These are phyloP conservation scores for Hippophae gyantsensis DNA, from an alignment of 306 rosid species.

Conservation along the genomic window DNA sequence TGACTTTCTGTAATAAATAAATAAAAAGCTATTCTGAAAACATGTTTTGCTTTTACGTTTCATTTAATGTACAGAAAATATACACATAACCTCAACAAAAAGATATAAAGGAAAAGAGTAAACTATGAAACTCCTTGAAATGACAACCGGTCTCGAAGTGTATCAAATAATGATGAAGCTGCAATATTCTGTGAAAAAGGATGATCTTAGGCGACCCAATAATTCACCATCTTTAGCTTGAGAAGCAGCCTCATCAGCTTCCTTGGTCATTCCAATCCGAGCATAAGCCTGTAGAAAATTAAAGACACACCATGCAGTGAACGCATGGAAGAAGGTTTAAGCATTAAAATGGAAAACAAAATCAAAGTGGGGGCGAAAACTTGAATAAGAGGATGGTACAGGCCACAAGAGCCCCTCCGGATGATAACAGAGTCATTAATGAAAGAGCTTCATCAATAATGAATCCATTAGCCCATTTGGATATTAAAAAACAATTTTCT, in stretches of 20 bases:
- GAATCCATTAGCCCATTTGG: too few relatives aligned
- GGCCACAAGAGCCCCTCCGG: too few relatives aligned
- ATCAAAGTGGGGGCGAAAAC: too few relatives aligned
- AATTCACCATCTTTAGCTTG: slow-evolving; percentile 93
- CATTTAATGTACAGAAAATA: slow-evolving; percentile 29
- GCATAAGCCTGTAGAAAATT: slow-evolving; percentile 65
- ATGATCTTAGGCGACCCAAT: slow-evolving; percentile 76
- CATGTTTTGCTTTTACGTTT: too few relatives aligned
- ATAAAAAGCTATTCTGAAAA: too few relatives aligned
- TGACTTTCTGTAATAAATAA: too few relatives aligned
- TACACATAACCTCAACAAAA: slow-evolving; percentile 15
- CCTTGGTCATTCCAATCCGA: slow-evolving; percentile 93
- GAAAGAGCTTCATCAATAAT: too few relatives aligned
- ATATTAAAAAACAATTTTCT: too few relatives aligned
- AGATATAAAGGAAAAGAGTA: background rate
- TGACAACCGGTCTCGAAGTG: slow-evolving; percentile 73
- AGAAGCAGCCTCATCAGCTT: slow-evolving; percentile 96
- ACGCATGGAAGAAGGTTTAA: background rate
- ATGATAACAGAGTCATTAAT: too few relatives aligned
- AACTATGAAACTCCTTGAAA: slow-evolving; percentile 65
- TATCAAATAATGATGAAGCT: slow-evolving; percentile 73
- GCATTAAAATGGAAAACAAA: too few relatives aligned
- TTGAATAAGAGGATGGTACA: too few relatives aligned
- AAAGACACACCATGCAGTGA: slow-evolving; percentile 2
- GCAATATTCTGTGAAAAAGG: slow-evolving; percentile 78